These are phyloP conservation scores for Aquilaria malaccensis DNA, from an alignment of 345 rosid species.

Conservation along the genomic window DNA sequence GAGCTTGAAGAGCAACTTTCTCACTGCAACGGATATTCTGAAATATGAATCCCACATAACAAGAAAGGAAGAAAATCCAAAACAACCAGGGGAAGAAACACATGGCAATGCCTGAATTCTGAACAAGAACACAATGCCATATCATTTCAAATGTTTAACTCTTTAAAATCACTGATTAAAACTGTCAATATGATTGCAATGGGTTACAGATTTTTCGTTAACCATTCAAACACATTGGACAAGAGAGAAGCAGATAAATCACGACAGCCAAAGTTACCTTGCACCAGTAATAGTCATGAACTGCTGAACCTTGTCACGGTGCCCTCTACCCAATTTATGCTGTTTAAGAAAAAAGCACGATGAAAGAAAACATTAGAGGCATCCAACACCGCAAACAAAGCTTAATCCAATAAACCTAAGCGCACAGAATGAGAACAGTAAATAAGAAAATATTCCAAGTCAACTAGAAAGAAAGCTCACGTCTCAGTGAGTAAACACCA, in stretches of 20 bases:
- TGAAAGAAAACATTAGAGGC: not conserved
- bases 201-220: too few species aligned
- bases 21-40: slow-evolving; percentile 48
- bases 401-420: not conserved
- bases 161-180: not conserved
- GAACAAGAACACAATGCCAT: not conserved
- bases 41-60: not conserved
- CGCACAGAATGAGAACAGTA: not conserved
- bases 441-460: not conserved
- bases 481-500: not conserved
- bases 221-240: not conserved
- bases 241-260: not conserved
- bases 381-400: too few species aligned
- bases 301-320: slow-evolving; percentile 93
- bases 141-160: not conserved
- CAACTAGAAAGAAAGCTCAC: not conserved
- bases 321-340: slow-evolving; percentile 78
- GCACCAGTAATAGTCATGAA: slow-evolving; percentile 82
- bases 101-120: not conserved
- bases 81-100: not conserved
- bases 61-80: slow-evolving; percentile 1
- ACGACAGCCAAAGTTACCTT: slow-evolving; percentile 36
- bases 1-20: slow-evolving; percentile 72
- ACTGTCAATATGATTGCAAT: not conserved
- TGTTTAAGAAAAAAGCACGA: slow-evolving; percentile 18